A percentile compares a stretch with the other conserved stretches of the same genome.
Conservation (phyloP, 2,329 filamentous ascomycete genomes). For the Septoria linicola region DNA sequence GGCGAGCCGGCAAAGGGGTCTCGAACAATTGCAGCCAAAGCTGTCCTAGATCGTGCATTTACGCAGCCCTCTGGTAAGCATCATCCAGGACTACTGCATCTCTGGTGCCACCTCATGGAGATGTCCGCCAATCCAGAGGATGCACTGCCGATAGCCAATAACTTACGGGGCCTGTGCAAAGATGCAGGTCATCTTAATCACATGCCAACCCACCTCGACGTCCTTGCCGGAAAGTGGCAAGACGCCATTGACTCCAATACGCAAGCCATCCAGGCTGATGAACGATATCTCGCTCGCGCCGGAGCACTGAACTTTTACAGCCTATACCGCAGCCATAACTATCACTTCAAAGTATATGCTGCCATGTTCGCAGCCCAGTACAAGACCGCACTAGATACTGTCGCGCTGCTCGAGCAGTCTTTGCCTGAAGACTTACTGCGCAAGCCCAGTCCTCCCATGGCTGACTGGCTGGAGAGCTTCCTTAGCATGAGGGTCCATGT, state of each 20-base stretch:
- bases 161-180: conserved; percentile 63
- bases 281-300: conserved; percentile 60
- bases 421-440: conserved; percentile 64
- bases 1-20: conserved; percentile 57
- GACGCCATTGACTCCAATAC: conserved; percentile 66
- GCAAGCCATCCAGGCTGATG: conserved; percentile 65
- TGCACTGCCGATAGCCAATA: conserved; percentile 61
- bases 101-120: conserved; percentile 77
- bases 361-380: conserved; percentile 74
- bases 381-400: conserved; percentile 61
- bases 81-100: conserved; percentile 70
- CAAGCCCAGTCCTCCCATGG: conserved; percentile 69
- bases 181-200: conserved; percentile 70
- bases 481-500: conserved; percentile 67
- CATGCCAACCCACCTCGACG: conserved; percentile 76
- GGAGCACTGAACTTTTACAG: conserved; percentile 72
- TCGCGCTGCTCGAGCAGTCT: conserved; percentile 58
- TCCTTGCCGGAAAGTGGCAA: conserved; percentile 69
- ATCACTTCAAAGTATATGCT: conserved; percentile 72
- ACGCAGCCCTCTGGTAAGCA: conserved; percentile 47
- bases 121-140: conserved; percentile 68
- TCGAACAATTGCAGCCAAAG: conserved; percentile 59
- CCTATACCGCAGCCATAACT: conserved; percentile 71
- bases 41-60: conserved; percentile 60
- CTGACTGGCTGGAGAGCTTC: conserved; percentile 74